Evolutionary conservation across 1,284 basidiomycete genomes (phyloP).

Genomic region (Ganoderma lucidum): DNA sequence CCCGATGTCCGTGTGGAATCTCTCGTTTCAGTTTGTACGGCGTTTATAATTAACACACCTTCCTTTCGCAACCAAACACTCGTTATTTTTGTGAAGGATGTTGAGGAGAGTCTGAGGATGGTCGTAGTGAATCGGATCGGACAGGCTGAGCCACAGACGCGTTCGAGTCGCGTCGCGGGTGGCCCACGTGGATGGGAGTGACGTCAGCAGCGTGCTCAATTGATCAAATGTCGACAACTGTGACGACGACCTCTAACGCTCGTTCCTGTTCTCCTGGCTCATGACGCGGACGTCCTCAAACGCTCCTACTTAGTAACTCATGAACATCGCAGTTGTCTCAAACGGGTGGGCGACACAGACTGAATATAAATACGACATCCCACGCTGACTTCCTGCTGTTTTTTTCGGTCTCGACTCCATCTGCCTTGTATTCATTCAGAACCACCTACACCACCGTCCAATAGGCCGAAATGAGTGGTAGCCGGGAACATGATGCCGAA

Average conservation of each 20-base stretch:
- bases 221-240: background rate
- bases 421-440: background rate
- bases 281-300: background rate
- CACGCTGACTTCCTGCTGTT: background rate
- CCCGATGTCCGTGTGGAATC: background rate
- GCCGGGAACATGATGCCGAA: background rate
- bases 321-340: no score
- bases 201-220: background rate
- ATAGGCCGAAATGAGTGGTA: constrained; percentile 1
- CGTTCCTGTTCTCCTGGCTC: background rate
- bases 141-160: constrained; percentile 4
- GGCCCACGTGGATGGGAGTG: background rate
- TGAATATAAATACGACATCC: constrained; percentile 1
- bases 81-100: background rate
- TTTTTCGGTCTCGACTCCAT: background rate
- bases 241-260: background rate
- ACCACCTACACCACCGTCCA: background rate
- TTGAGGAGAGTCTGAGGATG: background rate
- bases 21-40: background rate
- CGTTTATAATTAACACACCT: background rate
- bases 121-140: background rate
- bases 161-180: background rate
- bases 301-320: no score
- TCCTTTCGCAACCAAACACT: background rate
- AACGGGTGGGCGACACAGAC: background rate